Evolutionary conservation across 805 yeast species (phyloP), one percentile per base, ranked within the genome.

Genomic region (Blastobotrys muscicola): DNA sequence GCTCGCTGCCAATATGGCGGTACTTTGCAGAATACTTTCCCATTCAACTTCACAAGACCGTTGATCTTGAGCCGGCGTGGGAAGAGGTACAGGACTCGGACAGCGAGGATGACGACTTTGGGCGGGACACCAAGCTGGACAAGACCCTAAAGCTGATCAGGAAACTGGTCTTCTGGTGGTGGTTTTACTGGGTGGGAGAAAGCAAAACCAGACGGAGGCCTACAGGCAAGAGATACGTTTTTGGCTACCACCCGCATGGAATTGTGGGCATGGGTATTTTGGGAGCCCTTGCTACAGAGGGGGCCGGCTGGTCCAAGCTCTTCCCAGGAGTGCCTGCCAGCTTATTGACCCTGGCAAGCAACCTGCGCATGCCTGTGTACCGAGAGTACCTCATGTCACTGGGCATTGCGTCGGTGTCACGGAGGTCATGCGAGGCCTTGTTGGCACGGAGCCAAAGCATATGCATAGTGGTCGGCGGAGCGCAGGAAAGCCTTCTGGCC

Each of bases 221-320:
- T 3, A 53, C 60, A 2, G 65, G 65, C 15, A 46, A 50, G 2
- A 67, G 82, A 32, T 90, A 92, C 61, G 76, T 90, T 2, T 90
- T 90, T 63, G 94, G 96, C 0, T 81, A 85, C 56, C 97, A 89
- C 61, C 98, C 98, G 0, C 98, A 92, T 61, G 98, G 98, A 0
- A 89, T 90, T 11, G 87, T 89, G 9, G 84, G 95, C 1, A 72
- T 89, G 74, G 96, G 97, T 2, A 89, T 82, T 1, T 79, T 89
- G 59, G 95, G 95, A 1, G 79, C 81, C 0, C 67, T 89, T 49
- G 86, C 82, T 0, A 84, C 94, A 3, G 87, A 89, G 47, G 90
- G 94, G 15, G 79, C 86, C 3, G 71, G 75, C 16, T 81, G 83
- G 71, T 67, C 75, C 14, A 61, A 71, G 14, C 50, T 75, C 9